Percentiles rank a stretch among this genome's conserved stretches.
Conservation (phyloP, 257 asterid species). For the Oldenlandia corymbosa region DNA sequence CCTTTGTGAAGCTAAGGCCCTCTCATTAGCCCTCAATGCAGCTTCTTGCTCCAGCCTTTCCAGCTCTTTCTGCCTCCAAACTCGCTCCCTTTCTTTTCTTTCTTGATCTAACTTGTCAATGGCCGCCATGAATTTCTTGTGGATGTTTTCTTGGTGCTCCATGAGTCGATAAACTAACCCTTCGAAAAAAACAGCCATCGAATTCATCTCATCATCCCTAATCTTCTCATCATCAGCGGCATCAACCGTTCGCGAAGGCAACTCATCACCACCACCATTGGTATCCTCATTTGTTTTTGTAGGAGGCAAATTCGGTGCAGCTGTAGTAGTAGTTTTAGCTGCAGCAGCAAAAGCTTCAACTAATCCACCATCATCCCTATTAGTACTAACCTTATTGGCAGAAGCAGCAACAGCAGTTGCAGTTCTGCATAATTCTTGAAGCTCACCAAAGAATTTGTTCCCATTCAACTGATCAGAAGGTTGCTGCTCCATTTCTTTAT, state of each 20-base stretch:
- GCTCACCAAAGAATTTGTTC: slow-evolving; percentile 38
- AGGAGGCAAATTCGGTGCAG: too few relatives aligned
- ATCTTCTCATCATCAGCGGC: slow-evolving; percentile 18
- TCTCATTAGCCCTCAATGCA: slow-evolving; percentile 34
- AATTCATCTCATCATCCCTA: slow-evolving; percentile 15
- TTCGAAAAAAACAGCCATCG: slow-evolving; percentile 39
- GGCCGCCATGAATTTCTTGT: slow-evolving; percentile 35
- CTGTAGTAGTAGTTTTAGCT: neutral
- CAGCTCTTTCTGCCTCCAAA: slow-evolving; percentile 45
- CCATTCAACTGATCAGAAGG: too few relatives aligned
- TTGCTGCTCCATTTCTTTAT: slow-evolving; percentile 12
- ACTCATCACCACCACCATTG: slow-evolving; percentile 22
- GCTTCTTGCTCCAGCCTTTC: slow-evolving; percentile 36
- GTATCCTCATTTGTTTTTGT: too few relatives aligned
- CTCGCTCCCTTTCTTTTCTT: slow-evolving; percentile 46
- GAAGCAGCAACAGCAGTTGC: slow-evolving; percentile 15
- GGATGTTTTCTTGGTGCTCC: slow-evolving; percentile 52
- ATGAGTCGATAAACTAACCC: slow-evolving; percentile 34
- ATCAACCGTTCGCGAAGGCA: neutral
- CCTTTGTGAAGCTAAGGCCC: slow-evolving; percentile 33
- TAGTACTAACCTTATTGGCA: slow-evolving; percentile 11
- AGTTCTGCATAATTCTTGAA: slow-evolving; percentile 51
- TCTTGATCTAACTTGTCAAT: slow-evolving; percentile 54
- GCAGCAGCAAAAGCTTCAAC: slow-evolving; percentile 14
- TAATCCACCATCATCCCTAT: slow-evolving; percentile 33